Evolutionary conservation across 2,329 filamentous ascomycete genomes (phyloP), one percentile per base, ranked within the genome.

Genomic region (Chalara sp.): DNA sequence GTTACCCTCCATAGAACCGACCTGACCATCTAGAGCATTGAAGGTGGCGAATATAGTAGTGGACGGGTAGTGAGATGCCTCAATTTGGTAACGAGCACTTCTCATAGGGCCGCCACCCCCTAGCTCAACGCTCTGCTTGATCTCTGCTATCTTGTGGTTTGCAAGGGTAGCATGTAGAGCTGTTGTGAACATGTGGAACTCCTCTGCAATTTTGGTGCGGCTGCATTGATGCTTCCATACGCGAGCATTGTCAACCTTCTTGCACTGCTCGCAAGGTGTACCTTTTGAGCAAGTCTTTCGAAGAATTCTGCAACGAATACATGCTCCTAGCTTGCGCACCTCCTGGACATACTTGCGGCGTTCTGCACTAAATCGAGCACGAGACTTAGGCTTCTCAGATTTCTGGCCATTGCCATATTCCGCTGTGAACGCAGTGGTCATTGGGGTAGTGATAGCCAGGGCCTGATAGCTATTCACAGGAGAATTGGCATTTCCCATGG

Each of bases 191-290:
- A 85, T 69, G 48, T 83, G 78, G 29, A 84, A 70, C 54, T 81
- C 76, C 54, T 83, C 79, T 6, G 78, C 77, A 21, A 85, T 70
- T 48, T 79, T 77, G 6, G 80, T 83, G 44, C 82, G 74, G 29
- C 84, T 76, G 60, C 82, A 86, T 7, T 79, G 78, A 3, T 76
- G 77, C 53, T 76, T 78, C 82, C 82, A 86, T n/a, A 85, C 74
- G 6, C 82, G 74, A 1, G 82, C 80, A 4, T 77, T 75, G 39
- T 84, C 67, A 1, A 86, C 81, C 59, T 81, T 83, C 53, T 76
- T 75, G 55, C 82, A 86, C 1, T 81, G 80, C 48, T 79, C 75
- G 57, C 82, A 86, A 0, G 81, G 81, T 6, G 74, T 78, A 32
- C 79, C 81, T 52, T 75, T 76, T n/a, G 80, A 81, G 59, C 82